Percentiles rank a stretch among this genome's conserved stretches.
Conservation (phyloP, 371 early-diverging fungal species). For the Mycotypha africana region DNA sequence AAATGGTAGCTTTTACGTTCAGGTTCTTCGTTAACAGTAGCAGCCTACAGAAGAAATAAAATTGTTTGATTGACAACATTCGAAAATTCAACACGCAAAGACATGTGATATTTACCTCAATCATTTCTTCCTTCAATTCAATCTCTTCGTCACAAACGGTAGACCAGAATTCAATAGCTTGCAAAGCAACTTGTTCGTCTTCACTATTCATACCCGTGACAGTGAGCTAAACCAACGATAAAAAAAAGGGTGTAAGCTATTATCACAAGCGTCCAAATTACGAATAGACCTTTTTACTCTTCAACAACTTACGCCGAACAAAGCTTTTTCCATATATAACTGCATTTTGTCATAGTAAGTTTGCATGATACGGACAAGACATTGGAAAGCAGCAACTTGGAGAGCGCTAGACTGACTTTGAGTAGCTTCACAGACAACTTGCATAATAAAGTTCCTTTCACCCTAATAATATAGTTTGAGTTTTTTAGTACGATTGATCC, state of each 20-base stretch:
- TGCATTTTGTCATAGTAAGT: constrained; percentile 94
- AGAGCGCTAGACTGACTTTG: constrained; percentile 70
- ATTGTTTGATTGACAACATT: not conserved
- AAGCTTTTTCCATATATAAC: constrained; percentile 91
- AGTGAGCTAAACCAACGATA: too few species aligned
- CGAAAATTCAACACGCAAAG: not conserved
- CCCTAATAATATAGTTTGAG: constrained; percentile 28
- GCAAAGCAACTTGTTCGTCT: constrained; percentile 83
- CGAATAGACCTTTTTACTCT: too few species aligned
- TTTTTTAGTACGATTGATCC: not conserved
- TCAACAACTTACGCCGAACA: constrained; percentile 82
- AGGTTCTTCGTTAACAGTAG: constrained; percentile 46
- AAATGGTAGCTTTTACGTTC: constrained; percentile 66
- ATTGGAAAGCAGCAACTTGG: constrained; percentile 87
- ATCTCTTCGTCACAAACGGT: constrained; percentile 95
- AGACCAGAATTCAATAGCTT: constrained; percentile 98
- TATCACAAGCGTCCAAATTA: too few species aligned
- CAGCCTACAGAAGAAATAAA: constrained; percentile 30
- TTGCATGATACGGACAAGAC: constrained; percentile 92
- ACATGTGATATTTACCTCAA: constrained; percentile 30
- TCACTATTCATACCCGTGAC: constrained; percentile 80
- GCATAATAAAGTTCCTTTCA: constrained; percentile 97
- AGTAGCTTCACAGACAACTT: constrained; percentile 94
- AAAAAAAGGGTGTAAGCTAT: too few species aligned
- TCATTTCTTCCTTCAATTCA: constrained; percentile 52